Base-by-base conservation (phyloP, 225 moss, liverwort and hornwort genomes). In the Takakia lepidozioides region DNA sequence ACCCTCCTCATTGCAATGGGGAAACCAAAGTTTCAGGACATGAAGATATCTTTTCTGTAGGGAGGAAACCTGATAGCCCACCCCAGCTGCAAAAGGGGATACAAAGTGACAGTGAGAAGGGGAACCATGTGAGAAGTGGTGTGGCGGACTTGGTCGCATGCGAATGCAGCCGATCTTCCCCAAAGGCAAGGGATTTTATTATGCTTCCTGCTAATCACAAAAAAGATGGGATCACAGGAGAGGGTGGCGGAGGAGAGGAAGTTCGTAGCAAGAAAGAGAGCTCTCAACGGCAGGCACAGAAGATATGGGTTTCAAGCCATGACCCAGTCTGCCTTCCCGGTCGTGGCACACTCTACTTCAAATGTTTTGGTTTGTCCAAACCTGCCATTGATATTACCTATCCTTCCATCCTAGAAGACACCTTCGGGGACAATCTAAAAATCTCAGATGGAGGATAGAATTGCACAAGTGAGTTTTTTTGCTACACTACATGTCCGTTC, bases 241-340 rank as follows among this genome's bases (percentile, higher is more conserved):
- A 48, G 16, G 45, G 57, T 18, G 59, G n/a, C n/a, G n/a, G n/a
- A n/a, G n/a, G n/a, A n/a, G n/a, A n/a, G n/a, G n/a, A n/a, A n/a
- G n/a, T n/a, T n/a, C n/a, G n/a, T n/a, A n/a, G 55, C 50, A 74
- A 58, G 20, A 35, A 32, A 27, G 59, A 72, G 18, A 68, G 62
- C 29, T 52, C 48, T 19, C 27, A 30, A 40, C 60, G 70, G 54
- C 72, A 71, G 61, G 83, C 75, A 30, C 80, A 70, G 66, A 91
- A 81, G 65, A 73, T 91, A 48, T 91, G 86, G 90, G 60, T 81
- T 29, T 91, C 90, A 39, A 91, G 83, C 56, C 86, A 91, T 52
- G 86, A 84, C 23, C 90, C 90, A 25, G 75, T 91, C 15, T 61
- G 74, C 28, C 78, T 91, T 52, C 83, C 78, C 41, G 86, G 81